These are phyloP conservation scores for Obba rivulosa DNA, from an alignment of 768 basidiomycete genomes.

Conservation along the genomic window DNA sequence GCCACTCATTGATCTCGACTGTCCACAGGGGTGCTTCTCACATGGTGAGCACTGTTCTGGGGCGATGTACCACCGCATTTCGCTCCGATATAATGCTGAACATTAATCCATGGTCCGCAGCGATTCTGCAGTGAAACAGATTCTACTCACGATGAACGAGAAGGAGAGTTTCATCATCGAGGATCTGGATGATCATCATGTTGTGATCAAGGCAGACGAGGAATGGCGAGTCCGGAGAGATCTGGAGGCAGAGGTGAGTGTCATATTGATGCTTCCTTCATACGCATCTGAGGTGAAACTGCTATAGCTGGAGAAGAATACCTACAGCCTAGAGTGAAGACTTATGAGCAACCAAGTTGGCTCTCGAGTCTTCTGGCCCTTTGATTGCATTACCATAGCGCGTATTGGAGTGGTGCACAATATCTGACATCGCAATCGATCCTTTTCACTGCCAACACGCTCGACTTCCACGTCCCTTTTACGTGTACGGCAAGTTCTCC, in stretches of 20 bases:
- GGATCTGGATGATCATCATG: constrained; percentile 78
- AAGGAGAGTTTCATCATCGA: constrained; percentile 78
- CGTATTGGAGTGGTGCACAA: too few relatives aligned
- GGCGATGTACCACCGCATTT: neutral
- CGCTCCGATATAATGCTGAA: neutral
- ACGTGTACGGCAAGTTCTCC: too few relatives aligned
- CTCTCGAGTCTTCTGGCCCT: too few relatives aligned
- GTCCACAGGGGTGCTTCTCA: constrained; percentile 55
- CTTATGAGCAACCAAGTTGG: too few relatives aligned
- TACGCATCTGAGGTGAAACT: constrained; percentile 1
- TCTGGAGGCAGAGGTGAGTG: constrained; percentile 68
- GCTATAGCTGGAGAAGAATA: constrained; percentile 78
- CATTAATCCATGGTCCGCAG: constrained; percentile 30
- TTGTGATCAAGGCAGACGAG: constrained; percentile 80
- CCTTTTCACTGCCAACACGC: too few relatives aligned
- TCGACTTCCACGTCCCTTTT: too few relatives aligned
- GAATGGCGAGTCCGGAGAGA: constrained; percentile 69
- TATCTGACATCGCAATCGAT: too few relatives aligned
- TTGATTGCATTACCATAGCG: too few relatives aligned
- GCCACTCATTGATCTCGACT: too few relatives aligned
- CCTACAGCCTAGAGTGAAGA: constrained; percentile 58
- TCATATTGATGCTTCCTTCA: neutral
- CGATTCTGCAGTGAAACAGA: constrained; percentile 87
- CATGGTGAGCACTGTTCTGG: constrained; percentile 41
- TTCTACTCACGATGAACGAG: constrained; percentile 78